Percentiles rank a stretch among this genome's conserved stretches.
Evolutionary conservation across 208 protist species (phyloP).

Genomic region (Trypanosoma conorhini): DNA sequence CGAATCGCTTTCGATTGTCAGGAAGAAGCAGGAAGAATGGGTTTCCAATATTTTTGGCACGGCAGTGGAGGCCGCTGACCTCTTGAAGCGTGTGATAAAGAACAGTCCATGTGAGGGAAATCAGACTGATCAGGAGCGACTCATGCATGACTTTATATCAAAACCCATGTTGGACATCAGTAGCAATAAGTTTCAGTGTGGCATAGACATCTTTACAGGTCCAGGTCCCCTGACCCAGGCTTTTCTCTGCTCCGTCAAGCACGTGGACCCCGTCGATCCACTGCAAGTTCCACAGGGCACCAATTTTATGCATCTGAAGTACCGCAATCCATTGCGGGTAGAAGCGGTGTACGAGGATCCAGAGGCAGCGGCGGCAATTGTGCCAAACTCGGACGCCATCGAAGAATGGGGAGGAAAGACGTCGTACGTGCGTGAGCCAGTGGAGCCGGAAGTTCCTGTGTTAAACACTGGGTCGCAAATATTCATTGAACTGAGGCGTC

Average conservation of each 20-base stretch:
- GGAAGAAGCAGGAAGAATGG: conserved; percentile 40
- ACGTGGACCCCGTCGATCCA: conserved; percentile 64
- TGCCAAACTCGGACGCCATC: conserved; percentile 14
- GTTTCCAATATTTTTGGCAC: conserved; percentile 68
- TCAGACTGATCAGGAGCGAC: conserved; percentile 39
- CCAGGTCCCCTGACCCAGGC: conserved; percentile 64
- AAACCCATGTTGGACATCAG: conserved; percentile 76
- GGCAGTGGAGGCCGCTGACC: conserved; percentile 16
- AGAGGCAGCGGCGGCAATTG: not conserved
- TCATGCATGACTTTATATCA: conserved; percentile 63
- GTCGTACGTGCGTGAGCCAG: conserved; percentile 23
- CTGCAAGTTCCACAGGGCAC: conserved; percentile 72
- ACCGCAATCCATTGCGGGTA: conserved; percentile 40
- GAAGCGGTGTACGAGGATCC: conserved; percentile 13
- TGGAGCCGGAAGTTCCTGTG: conserved; percentile 34
- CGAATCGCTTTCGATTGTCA: conserved; percentile 15
- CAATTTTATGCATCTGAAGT: conserved; percentile 86
- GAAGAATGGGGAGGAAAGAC: conserved; percentile 55
- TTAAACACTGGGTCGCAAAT: conserved; percentile 36
- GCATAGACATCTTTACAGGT: conserved; percentile 71
- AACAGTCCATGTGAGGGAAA: conserved; percentile 19
- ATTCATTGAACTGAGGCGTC: conserved; percentile 61
- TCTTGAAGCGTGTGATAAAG: conserved; percentile 21
- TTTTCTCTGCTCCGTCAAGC: conserved; percentile 77
- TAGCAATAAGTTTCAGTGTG: conserved; percentile 70